Evolutionary conservation across 208 protist species (phyloP).

Genomic region (Trichomonas tenax): DNA sequence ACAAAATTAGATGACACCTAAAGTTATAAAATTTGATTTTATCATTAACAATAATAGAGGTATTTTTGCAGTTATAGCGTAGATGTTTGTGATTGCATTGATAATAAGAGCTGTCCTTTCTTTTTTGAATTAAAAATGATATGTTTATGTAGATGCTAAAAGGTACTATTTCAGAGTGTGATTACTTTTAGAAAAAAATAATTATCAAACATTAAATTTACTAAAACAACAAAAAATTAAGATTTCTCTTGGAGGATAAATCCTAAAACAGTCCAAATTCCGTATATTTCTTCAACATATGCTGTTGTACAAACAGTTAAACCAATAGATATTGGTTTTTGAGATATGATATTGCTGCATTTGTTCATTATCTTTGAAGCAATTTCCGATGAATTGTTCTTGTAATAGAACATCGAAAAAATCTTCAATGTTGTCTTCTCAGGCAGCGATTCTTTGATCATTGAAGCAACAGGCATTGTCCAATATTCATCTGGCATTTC

Average conservation of each 20-base stretch:
- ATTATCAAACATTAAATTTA: no score
- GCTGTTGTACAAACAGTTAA: neutral
- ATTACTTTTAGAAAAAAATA: no score
- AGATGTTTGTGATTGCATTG: no score
- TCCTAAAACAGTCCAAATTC: neutral
- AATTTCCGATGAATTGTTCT: neutral
- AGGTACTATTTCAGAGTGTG: no score
- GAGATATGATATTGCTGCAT: neutral
- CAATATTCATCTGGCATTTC: neutral
- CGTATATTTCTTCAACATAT: constrained; percentile 8
- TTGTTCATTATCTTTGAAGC: neutral
- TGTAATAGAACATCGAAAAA: neutral
- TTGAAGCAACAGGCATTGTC: neutral
- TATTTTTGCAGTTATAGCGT: no score
- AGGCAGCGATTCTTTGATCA: neutral
- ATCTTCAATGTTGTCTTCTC: neutral
- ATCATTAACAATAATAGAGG: no score
- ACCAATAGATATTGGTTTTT: neutral
- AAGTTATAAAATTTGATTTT: no score
- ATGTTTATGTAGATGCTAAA: no score
- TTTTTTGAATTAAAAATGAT: no score
- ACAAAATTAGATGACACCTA: no score
- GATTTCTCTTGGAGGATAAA: neutral
- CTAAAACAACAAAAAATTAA: no score
- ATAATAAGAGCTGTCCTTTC: no score